Conservation (phyloP, 345 rosid genomes). For the Laguncularia racemosa region DNA sequence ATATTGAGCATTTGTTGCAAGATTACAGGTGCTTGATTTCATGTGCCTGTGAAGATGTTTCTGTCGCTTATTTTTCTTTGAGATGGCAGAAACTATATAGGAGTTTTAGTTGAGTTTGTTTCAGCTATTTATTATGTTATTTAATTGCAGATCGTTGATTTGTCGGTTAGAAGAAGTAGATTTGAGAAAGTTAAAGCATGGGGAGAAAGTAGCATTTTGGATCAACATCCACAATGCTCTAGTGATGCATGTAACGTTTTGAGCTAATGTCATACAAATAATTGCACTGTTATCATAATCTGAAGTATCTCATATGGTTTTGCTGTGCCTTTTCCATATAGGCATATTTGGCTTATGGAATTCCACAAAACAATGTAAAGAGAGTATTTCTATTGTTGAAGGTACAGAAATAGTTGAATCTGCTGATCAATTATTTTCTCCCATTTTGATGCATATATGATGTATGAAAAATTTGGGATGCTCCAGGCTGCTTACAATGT, state of each 20-base stretch:
- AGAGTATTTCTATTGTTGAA: constrained; percentile 71
- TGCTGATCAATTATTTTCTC: neutral
- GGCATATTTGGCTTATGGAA: constrained; percentile 90
- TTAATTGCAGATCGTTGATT: constrained; percentile 58
- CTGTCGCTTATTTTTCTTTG: too few relatives aligned
- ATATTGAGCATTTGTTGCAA: constrained; percentile 73
- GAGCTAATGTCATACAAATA: too few relatives aligned
- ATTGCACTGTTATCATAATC: too few relatives aligned
- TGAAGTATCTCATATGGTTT: too few relatives aligned
- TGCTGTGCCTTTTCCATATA: constrained; percentile 9
- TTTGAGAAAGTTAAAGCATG: constrained; percentile 72
- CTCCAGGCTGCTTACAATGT: constrained; percentile 89
- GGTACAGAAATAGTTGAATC: constrained; percentile 26
- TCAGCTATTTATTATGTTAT: neutral
- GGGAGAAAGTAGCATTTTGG: constrained; percentile 96
- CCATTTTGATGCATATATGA: neutral
- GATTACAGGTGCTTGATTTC: constrained; percentile 59
- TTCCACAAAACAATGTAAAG: constrained; percentile 85
- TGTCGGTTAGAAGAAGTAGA: constrained; percentile 66
- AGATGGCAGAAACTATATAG: too few relatives aligned
- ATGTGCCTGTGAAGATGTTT: too few relatives aligned
- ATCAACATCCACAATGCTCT: constrained; percentile 87
- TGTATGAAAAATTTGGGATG: neutral
- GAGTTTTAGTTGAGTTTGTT: neutral
- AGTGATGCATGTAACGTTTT: constrained; percentile 83